Evolutionary conservation across 331 rosid genomes (phyloP), one percentile per base, ranked within the genome.

Genomic region (Arachis monticola): DNA sequence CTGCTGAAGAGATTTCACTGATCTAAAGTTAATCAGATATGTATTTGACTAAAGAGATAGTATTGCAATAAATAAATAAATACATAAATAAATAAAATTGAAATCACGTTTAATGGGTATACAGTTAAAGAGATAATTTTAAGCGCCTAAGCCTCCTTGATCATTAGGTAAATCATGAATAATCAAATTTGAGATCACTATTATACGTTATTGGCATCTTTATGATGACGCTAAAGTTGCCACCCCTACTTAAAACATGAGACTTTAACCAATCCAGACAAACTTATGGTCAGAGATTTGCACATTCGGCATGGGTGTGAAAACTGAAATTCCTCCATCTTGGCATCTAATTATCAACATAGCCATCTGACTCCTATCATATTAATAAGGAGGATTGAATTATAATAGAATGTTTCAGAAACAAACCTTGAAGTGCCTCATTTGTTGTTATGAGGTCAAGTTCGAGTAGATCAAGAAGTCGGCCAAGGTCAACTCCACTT

Each of bases 401-500:
- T 53, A 63, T 13, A 70, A 58, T 38, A 50, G 61, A 48, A 77
- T 73, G 56, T 73, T 64, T 22, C 62, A 72, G 52, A 73, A 72
- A 79, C 97, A 83, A 86, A 95, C 98, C 97, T 89, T 87, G 93
- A 38, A 92, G 86, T 63, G 89, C 84, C 82, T 82, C 92, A 72
- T 83, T 80, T 63, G 98, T 87, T 66, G 96, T 92, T 78, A 95
- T 83, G 66, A 90, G 93, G 83, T 95, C 97, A 55, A 95, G 96
- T 75, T 95, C 99, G 57, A 95, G 96, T 66, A 92, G 99, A 77
- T 95, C 92, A 62, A 95, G 89, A 83, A 92, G 92, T 51, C 99
- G 93, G 52, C 99, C 99, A 63, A 95, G 99, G 86, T 95, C 99
- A 73, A 95, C 99, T 70, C 99, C 99, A 77, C 99, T 95, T 7